Conservation (phyloP, 2,329 filamentous ascomycete genomes). For the Xylariales sp. region DNA sequence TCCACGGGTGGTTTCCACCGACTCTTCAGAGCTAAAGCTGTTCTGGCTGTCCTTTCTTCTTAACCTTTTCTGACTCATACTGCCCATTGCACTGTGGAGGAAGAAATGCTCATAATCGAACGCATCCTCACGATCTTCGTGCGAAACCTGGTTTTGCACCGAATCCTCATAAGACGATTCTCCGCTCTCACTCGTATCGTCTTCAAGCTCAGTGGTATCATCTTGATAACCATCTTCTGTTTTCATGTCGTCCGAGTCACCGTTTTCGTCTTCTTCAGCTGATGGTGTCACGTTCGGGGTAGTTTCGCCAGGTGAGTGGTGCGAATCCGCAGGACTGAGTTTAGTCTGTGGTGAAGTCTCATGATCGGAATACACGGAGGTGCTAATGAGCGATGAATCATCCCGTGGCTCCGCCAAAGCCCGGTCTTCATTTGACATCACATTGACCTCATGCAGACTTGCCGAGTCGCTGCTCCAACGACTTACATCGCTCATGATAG, state of each 20-base stretch:
- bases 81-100: constrained; percentile 85
- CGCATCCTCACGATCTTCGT: constrained; percentile 90
- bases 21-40: constrained; percentile 56
- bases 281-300: constrained; percentile 4
- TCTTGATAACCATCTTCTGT: constrained; percentile 27
- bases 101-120: constrained; percentile 98
- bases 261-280: constrained; percentile 16
- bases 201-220: constrained; percentile 30
- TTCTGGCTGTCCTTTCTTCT: constrained; percentile 40
- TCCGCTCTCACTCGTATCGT: constrained; percentile 54
- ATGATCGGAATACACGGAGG: constrained; percentile 19
- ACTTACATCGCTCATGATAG: constrained; percentile 2
- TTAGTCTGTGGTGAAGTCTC: constrained; percentile 22
- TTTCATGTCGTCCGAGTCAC: constrained; percentile 22
- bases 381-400: constrained; percentile 22
- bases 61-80: constrained; percentile 54
- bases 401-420: constrained; percentile 15
- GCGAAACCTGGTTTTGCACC: constrained; percentile 59
- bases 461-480: constrained; percentile 1
- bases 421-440: background rate
- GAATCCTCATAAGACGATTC: constrained; percentile 61
- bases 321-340: constrained; percentile 11
- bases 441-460: constrained; percentile 3
- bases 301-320: constrained; percentile 6
- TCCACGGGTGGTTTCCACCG: constrained; percentile 57